phyloP scores from a whole-genome alignment of 345 rosid species.

The Hirschfeldia incana region DNA sequence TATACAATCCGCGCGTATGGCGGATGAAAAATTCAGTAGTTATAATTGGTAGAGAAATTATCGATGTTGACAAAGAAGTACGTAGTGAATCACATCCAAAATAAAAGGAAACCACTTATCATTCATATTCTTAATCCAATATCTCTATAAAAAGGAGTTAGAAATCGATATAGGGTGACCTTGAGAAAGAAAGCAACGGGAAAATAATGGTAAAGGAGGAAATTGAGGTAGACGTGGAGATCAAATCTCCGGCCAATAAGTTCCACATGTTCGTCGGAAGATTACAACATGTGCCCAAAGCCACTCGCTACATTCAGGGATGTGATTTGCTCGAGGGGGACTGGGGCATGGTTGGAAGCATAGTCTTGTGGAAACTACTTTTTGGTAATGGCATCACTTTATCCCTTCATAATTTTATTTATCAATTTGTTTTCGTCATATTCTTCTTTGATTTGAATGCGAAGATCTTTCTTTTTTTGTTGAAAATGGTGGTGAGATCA shows the following conservation, averaged over 20 bases:
- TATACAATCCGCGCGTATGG: no score
- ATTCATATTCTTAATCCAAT: neutral
- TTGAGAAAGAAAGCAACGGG: neutral
- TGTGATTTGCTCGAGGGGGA: neutral
- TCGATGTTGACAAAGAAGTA: neutral
- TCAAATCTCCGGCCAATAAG: neutral
- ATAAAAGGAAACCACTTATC: no score
- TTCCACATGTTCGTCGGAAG: neutral
- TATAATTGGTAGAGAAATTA: neutral
- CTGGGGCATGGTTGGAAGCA: conserved; percentile 1
- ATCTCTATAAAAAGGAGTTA: neutral
- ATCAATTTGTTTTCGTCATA: neutral
- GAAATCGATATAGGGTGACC: neutral
- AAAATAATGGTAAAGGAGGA: neutral
- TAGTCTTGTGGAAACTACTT: conserved; percentile 15
- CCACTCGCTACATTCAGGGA: neutral
- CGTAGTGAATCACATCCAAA: no score
- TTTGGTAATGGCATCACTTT: neutral
- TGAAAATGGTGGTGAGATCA: neutral
- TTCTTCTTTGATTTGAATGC: neutral
- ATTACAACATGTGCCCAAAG: neutral
- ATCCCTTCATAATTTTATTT: neutral
- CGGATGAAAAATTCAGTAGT: no score
- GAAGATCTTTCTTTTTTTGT: neutral
- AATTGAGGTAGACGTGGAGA: neutral